Evolutionary conservation across 306 rosid genomes (phyloP), one percentile per base, ranked within the genome.

Genomic region (Pterocarpus macrocarpus): DNA sequence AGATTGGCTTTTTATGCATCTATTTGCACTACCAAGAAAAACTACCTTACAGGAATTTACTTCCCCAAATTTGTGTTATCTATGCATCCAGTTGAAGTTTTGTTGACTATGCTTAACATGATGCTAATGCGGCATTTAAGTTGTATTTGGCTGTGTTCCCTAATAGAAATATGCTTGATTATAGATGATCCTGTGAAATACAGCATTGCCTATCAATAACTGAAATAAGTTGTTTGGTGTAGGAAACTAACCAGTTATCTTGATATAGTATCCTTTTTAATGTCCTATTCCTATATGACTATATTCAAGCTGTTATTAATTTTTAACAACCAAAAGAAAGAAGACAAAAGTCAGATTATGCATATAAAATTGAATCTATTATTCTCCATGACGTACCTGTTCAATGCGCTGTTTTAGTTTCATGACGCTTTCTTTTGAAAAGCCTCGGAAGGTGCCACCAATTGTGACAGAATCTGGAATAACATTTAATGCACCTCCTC

Each of bases 401-500:
- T 88, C 83, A 79, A 95, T 88, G 8, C 93, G 89, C 52, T 76
- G 88, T 76, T 75, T 84, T 30, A 93, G 90, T 71, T 88, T 89
- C 69, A 71, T 4, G 17, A 92, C 75, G 75, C 85, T 88, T 68
- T 89, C 81, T 82, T 68, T 83, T 35, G 91, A 80, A 73, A 93
- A 91, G 62, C 91, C 92, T 55, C 94, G 90, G 84, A 95, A 90
- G 52, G 98, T 93, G 83, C 98, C 98, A 32, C 97, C 98, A 77
- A 95, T 89, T 30, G 89, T 87, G 72, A 95, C 96, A 73, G 90
- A 93, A 79, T 95, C 98, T 36, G 96, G 99, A 85, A 95, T 95
- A 61, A 95, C 93, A 73, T 95, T 95, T 80, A 93, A 89, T 17
- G 98, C 98, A 49, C 85, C 93, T 72, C 96, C 99, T 80, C 99